Conservation (phyloP, 805 yeast species). For the Lachancea lanzarotensis region DNA sequence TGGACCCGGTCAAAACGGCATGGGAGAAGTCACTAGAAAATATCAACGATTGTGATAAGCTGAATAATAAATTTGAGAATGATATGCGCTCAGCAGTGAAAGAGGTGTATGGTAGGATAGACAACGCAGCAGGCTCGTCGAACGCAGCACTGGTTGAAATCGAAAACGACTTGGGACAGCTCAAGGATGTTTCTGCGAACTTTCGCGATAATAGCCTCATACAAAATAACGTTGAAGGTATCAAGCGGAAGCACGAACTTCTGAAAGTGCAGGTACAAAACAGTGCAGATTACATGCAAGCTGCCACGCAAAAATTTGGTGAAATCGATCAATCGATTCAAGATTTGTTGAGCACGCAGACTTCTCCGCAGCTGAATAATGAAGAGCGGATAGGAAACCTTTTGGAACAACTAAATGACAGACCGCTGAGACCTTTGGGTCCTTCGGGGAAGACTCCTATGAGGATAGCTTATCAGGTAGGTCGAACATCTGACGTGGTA, state of each 20-base stretch:
- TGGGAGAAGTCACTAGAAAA: constrained; percentile 29
- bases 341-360: constrained; percentile 3
- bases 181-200: constrained; percentile 11
- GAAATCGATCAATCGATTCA: constrained; percentile 10
- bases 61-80: constrained; percentile 21
- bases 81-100: constrained; percentile 16
- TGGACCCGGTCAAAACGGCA: constrained; percentile 26
- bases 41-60: constrained; percentile 30
- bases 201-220: constrained; percentile 13
- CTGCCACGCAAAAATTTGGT: constrained; percentile 8
- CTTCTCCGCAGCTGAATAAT: constrained; percentile 1
- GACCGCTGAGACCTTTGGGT: constrained; percentile 13
- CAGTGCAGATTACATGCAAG: constrained; percentile 8
- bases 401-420: constrained; percentile 11
- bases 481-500: background rate
- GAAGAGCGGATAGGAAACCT: constrained; percentile 8
- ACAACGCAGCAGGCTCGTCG: constrained; percentile 14
- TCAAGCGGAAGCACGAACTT: constrained; percentile 14
- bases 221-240: constrained; percentile 15
- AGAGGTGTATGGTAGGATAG: constrained; percentile 16
- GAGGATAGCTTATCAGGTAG: constrained; percentile 4
- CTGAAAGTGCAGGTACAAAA: constrained; percentile 7
- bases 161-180: constrained; percentile 14
- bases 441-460: constrained; percentile 18
- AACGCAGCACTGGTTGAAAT: constrained; percentile 15